A percentile compares a stretch with the other conserved stretches of the same genome.
These are phyloP conservation scores for Conoideocrella luteorostrata DNA, from an alignment of 2,329 filamentous ascomycete genomes.

Conservation along the genomic window DNA sequence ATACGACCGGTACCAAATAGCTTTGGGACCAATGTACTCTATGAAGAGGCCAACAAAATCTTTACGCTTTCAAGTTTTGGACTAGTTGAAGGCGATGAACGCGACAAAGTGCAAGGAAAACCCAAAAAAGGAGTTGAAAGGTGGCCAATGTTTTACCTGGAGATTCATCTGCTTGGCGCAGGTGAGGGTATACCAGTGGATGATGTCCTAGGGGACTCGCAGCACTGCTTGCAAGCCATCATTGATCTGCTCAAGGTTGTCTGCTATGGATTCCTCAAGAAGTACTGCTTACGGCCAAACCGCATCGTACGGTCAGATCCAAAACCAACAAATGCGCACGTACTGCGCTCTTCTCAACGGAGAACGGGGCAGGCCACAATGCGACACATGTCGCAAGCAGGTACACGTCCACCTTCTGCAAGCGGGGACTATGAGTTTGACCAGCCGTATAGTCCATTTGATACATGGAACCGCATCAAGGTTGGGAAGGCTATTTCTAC, in stretches of 20 bases:
- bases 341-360: too few species aligned
- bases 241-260: constrained; percentile 61
- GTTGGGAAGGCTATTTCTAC: constrained; percentile 16
- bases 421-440: not conserved
- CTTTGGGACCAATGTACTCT: constrained; percentile 58
- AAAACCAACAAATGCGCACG: too few species aligned
- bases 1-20: constrained; percentile 56
- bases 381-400: too few species aligned
- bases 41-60: constrained; percentile 69
- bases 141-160: constrained; percentile 87
- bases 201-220: constrained; percentile 36
- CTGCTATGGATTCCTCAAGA: constrained; percentile 67
- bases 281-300: constrained; percentile 60
- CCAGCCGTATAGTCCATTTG: constrained; percentile 2
- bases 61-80: constrained; percentile 78
- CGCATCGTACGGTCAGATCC: constrained; percentile 14
- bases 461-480: constrained; percentile 31
- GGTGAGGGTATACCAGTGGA: constrained; percentile 29
- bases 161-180: constrained; percentile 40
- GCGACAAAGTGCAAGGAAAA: constrained; percentile 39
- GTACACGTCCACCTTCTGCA: constrained; percentile 5
- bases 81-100: constrained; percentile 37
- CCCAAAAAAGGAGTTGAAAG: constrained; percentile 63
- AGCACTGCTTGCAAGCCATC: constrained; percentile 40
- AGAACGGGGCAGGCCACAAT: too few species aligned